Conservation (phyloP, 2,329 filamentous ascomycete genomes). For the Esteya vermicola region DNA sequence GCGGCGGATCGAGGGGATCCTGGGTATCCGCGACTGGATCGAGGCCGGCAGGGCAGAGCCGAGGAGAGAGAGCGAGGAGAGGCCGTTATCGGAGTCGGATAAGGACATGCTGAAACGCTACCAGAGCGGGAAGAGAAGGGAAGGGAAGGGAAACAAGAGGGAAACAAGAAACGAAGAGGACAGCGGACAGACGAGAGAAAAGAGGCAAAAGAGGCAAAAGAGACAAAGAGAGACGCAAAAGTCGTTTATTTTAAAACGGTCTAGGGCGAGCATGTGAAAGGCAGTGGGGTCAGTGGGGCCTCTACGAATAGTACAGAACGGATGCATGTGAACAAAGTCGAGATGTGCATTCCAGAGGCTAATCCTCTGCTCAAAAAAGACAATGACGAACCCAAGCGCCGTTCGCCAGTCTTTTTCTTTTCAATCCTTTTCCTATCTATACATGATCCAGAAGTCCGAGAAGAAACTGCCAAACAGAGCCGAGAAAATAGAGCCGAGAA, state of each 20-base stretch:
- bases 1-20: slow-evolving; percentile 8
- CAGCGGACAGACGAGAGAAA: neutral
- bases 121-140: neutral
- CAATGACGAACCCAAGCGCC: neutral
- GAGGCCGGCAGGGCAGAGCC: slow-evolving; percentile 12
- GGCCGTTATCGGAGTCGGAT: too few relatives aligned
- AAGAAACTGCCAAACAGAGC: too few relatives aligned
- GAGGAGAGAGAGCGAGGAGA: too few relatives aligned
- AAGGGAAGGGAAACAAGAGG: neutral
- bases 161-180: neutral
- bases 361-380: too few relatives aligned
- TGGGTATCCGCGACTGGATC: slow-evolving; percentile 12
- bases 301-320: too few relatives aligned
- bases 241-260: too few relatives aligned
- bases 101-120: slow-evolving; percentile 3
- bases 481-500: too few relatives aligned
- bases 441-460: too few relatives aligned
- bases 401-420: neutral
- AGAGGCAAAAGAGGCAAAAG: neutral
- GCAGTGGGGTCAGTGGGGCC: neutral
- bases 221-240: neutral
- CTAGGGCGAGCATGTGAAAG: neutral
- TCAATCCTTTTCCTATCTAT: neutral
- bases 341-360: neutral
- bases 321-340: too few relatives aligned